Percentiles rank a stretch among this genome's conserved stretches.
These are phyloP conservation scores for Phytophthora fragariaefolia DNA, from an alignment of 352 stramenopile genomes.

Conservation along the genomic window DNA sequence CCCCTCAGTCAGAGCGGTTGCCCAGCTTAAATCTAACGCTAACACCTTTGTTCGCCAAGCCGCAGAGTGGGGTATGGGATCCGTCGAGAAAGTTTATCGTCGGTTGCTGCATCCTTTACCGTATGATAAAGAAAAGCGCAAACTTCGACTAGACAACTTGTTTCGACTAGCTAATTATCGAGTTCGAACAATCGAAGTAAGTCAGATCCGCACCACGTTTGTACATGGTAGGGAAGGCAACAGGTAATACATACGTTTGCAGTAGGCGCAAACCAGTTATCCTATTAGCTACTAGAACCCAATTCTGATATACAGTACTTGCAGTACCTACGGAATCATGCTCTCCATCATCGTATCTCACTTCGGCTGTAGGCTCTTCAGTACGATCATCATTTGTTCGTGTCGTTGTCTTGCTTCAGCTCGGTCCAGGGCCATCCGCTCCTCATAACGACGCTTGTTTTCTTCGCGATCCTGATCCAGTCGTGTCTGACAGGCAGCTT, in stretches of 20 bases:
- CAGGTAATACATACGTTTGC: neutral
- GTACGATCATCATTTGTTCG: conserved; percentile 15
- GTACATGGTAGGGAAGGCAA: neutral
- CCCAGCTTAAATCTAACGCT: neutral
- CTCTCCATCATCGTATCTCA: neutral
- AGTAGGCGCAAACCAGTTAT: too few relatives aligned
- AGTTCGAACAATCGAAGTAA: neutral
- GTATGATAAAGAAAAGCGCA: neutral
- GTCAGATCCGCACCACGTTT: neutral
- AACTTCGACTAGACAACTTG: neutral
- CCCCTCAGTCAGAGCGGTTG: neutral
- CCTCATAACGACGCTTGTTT: neutral
- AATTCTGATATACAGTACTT: too few relatives aligned
- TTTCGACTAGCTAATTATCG: neutral
- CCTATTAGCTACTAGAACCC: too few relatives aligned
- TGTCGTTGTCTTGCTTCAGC: conserved; percentile 1
- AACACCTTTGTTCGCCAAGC: neutral
- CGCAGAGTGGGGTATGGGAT: neutral
- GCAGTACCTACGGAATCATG: neutral
- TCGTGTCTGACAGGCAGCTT: neutral
- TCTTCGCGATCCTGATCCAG: conserved; percentile 3
- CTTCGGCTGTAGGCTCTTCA: neutral
- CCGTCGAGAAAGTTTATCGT: neutral
- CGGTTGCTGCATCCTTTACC: neutral
- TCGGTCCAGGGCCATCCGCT: neutral